Evolutionary conservation across 352 stramenopile genomes (phyloP).

Genomic region (Phytophthora pinifolia): DNA sequence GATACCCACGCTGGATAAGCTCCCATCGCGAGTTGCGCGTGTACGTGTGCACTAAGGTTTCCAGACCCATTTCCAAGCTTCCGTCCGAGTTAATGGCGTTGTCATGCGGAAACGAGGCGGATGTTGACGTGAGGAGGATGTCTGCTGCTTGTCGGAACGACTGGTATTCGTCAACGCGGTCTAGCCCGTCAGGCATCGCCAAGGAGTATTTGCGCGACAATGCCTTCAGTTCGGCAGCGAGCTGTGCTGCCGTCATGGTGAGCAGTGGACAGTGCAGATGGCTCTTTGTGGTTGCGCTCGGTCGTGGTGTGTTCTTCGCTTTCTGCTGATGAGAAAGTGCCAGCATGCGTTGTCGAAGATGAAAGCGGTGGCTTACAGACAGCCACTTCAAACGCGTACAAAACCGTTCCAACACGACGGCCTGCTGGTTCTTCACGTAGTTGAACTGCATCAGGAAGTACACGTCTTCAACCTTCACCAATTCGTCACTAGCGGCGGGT

Average conservation of each 20-base stretch:
- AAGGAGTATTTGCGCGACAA: slow-evolving; percentile 25
- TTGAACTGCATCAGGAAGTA: slow-evolving; percentile 39
- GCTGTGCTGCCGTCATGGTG: slow-evolving; percentile 26
- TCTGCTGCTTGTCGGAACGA: slow-evolving; percentile 13
- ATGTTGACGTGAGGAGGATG: slow-evolving; percentile 5
- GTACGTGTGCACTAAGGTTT: slow-evolving; percentile 15
- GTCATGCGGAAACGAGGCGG: slow-evolving; percentile 7
- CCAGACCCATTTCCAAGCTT: slow-evolving; percentile 17
- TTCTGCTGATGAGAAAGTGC: slow-evolving; percentile 42
- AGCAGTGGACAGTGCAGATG: slow-evolving; percentile 49
- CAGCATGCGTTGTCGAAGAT: slow-evolving; percentile 56
- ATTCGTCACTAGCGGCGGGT: not conserved
- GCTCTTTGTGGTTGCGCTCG: not conserved
- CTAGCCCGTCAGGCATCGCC: slow-evolving; percentile 8
- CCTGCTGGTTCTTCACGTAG: slow-evolving; percentile 23
- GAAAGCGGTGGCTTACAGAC: slow-evolving; percentile 49
- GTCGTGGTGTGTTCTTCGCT: slow-evolving; percentile 22
- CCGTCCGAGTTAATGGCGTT: slow-evolving; percentile 6
- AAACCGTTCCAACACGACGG: slow-evolving; percentile 38
- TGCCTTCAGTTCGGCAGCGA: slow-evolving; percentile 33
- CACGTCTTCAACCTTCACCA: slow-evolving; percentile 27
- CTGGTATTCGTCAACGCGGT: slow-evolving; percentile 7
- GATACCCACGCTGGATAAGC: slow-evolving; percentile 27
- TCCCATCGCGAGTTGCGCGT: slow-evolving; percentile 26
- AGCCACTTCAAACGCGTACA: slow-evolving; percentile 46